phyloP scores from a whole-genome alignment of 257 asterid genomes.

The Ilex aquifolium region DNA sequence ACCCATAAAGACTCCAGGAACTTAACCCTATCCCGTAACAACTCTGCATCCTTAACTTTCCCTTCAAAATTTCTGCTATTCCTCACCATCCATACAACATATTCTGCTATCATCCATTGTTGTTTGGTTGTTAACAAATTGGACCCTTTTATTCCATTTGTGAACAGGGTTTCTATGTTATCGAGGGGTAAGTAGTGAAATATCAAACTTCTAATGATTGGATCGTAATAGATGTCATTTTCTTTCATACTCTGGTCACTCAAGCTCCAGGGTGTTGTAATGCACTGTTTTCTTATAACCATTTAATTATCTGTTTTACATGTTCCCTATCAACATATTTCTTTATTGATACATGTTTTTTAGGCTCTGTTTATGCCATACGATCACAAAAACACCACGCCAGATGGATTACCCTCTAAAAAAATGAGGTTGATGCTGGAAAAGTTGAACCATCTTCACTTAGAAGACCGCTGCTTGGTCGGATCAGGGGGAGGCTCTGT shows the following conservation, averaged over 20 bases:
- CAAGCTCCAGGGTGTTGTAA: conserved; percentile 1
- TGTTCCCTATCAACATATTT: conserved; percentile 7
- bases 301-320: conserved; percentile 3
- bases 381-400: conserved; percentile 95
- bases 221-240: background rate
- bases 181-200: background rate
- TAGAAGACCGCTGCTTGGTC: conserved; percentile 72
- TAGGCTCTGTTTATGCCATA: conserved; percentile 98
- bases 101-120: no score
- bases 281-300: conserved; percentile 6
- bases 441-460: conserved; percentile 75
- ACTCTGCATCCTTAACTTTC: no score
- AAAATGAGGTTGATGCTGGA: conserved; percentile 82
- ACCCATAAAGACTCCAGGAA: no score
- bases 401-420: conserved; percentile 72
- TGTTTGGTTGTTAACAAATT: no score
- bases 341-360: conserved; percentile 11
- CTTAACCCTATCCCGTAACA: no score
- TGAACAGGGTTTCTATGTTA: background rate
- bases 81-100: no score
- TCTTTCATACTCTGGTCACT: conserved; percentile 8
- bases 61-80: no score
- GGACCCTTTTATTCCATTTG: background rate
- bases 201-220: background rate
- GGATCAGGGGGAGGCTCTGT: conserved; percentile 99